Conservation (phyloP, 2,329 filamentous ascomycete genomes). For the Sclerotinia glacialis region DNA sequence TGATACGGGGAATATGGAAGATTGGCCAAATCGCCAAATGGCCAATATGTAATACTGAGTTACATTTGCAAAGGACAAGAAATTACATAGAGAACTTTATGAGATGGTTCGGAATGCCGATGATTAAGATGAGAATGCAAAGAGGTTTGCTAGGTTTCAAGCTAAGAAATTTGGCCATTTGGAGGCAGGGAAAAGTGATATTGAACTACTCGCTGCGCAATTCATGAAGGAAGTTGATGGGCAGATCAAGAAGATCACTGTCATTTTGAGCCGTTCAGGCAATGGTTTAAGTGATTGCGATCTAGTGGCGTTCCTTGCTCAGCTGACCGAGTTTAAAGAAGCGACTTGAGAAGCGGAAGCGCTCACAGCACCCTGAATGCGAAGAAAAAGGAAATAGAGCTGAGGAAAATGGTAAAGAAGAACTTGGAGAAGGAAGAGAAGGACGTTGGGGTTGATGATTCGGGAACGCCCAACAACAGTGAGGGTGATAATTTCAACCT, state of each 20-base stretch:
- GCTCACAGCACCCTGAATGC: conserved; percentile 3
- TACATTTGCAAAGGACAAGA: conserved; percentile 42
- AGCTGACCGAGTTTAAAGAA: conserved; percentile 19
- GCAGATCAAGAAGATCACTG: conserved; percentile 20
- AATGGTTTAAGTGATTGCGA: conserved; percentile 5
- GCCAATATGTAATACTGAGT: conserved; percentile 42
- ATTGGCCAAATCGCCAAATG: conserved; percentile 32
- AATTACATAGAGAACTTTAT: conserved; percentile 31
- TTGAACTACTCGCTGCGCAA: conserved; percentile 20
- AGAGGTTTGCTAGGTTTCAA: conserved; percentile 22
- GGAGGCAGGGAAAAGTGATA: conserved; percentile 20
- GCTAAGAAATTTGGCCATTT: conserved; percentile 23
- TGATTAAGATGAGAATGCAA: conserved; percentile 23
- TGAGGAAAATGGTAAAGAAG: conserved; percentile 4
- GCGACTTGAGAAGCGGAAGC: neutral
- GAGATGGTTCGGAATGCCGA: conserved; percentile 22
- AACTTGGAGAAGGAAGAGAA: conserved; percentile 12
- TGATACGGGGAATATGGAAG: conserved; percentile 38
- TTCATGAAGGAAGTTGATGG: conserved; percentile 23
- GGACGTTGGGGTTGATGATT: conserved; percentile 10
- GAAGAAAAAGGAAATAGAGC: conserved; percentile 17
- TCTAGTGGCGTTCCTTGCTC: conserved; percentile 17
- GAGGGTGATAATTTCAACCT: neutral
- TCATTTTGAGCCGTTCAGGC: neutral
- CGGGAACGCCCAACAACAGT: neutral